These are phyloP conservation scores for Juncus effusus DNA, from an alignment of 176 grass and related monocot species.

Conservation along the genomic window DNA sequence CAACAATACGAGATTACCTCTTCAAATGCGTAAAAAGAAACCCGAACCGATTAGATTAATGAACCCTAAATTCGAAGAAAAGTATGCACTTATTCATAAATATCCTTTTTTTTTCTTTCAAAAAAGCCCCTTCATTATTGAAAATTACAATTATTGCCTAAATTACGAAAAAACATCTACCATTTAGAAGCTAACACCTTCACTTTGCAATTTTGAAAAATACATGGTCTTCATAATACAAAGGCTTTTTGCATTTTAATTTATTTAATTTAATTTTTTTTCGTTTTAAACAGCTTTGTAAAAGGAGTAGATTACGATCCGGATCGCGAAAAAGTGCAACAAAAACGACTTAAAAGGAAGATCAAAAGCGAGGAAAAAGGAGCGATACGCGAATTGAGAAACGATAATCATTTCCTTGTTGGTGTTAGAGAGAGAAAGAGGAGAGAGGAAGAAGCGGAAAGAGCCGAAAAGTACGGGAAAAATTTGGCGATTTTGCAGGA, in stretches of 20 bases:
- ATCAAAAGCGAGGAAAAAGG: constrained; percentile 78
- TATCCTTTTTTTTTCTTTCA: not conserved
- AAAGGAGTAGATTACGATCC: constrained; percentile 95
- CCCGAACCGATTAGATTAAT: constrained; percentile 79
- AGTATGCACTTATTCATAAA: constrained; percentile 46
- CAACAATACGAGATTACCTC: constrained; percentile 53
- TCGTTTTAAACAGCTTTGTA: constrained; percentile 50
- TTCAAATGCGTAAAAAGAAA: constrained; percentile 78
- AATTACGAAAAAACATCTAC: no score
- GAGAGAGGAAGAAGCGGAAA: constrained; percentile 60
- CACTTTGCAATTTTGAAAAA: no score
- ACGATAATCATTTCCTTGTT: constrained; percentile 72
- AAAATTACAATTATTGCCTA: not conserved
- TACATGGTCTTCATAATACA: no score
- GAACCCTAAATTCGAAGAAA: constrained; percentile 93
- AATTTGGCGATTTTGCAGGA: constrained; percentile 75
- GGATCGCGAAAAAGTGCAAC: constrained; percentile 78
- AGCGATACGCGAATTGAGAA: constrained; percentile 61
- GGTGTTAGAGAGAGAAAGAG: constrained; percentile 60
- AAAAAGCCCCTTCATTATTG: not conserved
- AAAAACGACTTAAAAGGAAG: constrained; percentile 70
- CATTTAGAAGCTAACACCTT: no score
- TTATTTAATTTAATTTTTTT: constrained; percentile 1
- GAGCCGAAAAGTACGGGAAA: constrained; percentile 61
- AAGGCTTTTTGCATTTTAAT: no score